phyloP scores from a whole-genome alignment of 805 yeast species.

The Pichia cephalocereana region DNA sequence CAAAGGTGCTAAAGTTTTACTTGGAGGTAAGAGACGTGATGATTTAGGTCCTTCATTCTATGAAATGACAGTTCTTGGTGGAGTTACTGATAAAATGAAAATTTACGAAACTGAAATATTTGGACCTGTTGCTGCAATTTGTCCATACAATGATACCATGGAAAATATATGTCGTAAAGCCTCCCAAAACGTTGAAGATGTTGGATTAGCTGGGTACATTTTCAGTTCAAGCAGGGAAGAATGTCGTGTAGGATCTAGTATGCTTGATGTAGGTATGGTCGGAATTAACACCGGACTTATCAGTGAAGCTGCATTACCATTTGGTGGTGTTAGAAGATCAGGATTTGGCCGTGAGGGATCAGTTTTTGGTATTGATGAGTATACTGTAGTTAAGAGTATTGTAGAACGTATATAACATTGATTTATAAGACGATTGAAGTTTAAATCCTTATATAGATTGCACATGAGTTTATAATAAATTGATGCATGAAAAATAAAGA shows the following conservation, averaged over 20 bases:
- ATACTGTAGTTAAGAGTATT: conserved; percentile 52
- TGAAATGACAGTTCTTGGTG: conserved; percentile 54
- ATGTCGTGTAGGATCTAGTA: conserved; percentile 49
- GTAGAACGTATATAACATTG: conserved; percentile 30
- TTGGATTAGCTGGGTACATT: conserved; percentile 71
- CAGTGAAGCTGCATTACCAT: conserved; percentile 53
- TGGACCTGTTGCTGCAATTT: conserved; percentile 68
- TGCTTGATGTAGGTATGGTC: conserved; percentile 65
- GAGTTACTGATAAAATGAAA: conserved; percentile 46
- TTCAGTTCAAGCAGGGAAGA: conserved; percentile 44
- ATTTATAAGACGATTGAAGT: too few relatives aligned
- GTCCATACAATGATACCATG: conserved; percentile 40
- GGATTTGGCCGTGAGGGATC: conserved; percentile 80
- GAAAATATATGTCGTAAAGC: conserved; percentile 50
- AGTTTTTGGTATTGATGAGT: conserved; percentile 62
- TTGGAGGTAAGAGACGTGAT: conserved; percentile 49
- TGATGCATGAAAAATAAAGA: too few relatives aligned
- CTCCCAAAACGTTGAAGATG: conserved; percentile 40
- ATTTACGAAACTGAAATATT: conserved; percentile 61
- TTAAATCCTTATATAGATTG: too few relatives aligned
- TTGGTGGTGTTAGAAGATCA: conserved; percentile 65
- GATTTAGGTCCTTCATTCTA: conserved; percentile 60
- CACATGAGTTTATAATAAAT: too few relatives aligned
- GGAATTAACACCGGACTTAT: conserved; percentile 69
- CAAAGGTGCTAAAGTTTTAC: conserved; percentile 50